Base-by-base conservation (phyloP, 2,329 filamentous ascomycete species). In the Fusarium transvaalense region DNA sequence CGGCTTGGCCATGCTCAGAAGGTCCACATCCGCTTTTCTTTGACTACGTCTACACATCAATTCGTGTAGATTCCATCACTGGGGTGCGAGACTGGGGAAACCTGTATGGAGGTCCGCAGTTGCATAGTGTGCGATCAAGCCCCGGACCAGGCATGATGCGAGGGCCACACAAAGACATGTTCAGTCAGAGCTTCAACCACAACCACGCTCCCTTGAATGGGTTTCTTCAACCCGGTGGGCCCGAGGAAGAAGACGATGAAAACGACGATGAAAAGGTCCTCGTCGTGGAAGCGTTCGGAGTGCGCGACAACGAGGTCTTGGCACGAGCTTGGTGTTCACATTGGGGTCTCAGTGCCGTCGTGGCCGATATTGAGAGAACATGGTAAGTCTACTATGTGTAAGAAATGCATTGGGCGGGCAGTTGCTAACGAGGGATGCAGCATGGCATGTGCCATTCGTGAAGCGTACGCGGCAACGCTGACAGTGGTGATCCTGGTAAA, bases 271-370 rank as follows among this genome's bases (percentile, higher is more conserved):
- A 91, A 69, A 86, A 86, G 70, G 90, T 94, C 5, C 81, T 94
- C 10, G 89, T 91, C 6, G 84, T 93, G 15, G 90, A 93, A 78
- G 89, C 91, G 1, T 89, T 92, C 75, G 91, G 91, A 1, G 90
- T 91, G 23, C 82, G 83, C 48, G 91, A 93, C 77, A 93, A 93
- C 69, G 91, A 93, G 77, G 91, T 93, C 6, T 84, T 94, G 71
- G 91, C 89, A 2, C 82, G 91, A 65, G 91, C 91, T 9, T 94
- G 91, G 91, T 93, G 91, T 76, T 86, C 90, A 56, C 89, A 92
- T 72, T 92, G 90, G 86, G 91, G 91, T 4, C 78, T 92, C 71
- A 89, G 86, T 74, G 91, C 91, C 1, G 80, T 94, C 19, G 86
- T 93, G 60, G 90, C 90, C 10, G 89, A 93, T 76, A 77, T 92